Percentiles rank a stretch among this genome's conserved stretches.
phyloP scores from a whole-genome alignment of 2,329 filamentous ascomycete species.

The Gnomoniopsis smithogilvyi region DNA sequence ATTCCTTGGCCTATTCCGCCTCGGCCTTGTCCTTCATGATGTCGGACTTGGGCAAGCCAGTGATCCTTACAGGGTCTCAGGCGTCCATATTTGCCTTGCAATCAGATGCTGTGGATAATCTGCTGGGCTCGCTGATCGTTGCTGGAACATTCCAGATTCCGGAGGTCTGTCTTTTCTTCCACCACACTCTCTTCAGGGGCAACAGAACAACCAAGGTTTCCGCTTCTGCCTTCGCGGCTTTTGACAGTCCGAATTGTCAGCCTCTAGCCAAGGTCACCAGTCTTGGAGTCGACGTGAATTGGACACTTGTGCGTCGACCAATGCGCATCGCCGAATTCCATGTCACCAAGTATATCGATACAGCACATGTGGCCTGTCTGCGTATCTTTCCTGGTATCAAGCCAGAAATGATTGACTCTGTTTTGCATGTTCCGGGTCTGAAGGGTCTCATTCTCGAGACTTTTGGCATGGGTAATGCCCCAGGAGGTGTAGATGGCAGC shows the following conservation, averaged over 20 bases:
- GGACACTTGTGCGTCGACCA: slow-evolving; percentile 73
- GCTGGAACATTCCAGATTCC: slow-evolving; percentile 91
- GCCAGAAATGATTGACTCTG: slow-evolving; percentile 87
- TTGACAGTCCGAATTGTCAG: slow-evolving; percentile 81
- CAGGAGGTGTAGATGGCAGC: slow-evolving; percentile 74
- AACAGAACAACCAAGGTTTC: slow-evolving; percentile 88
- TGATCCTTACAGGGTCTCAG: slow-evolving; percentile 79
- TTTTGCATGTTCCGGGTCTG: slow-evolving; percentile 72
- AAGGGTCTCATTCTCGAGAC: slow-evolving; percentile 85
- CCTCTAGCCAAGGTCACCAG: slow-evolving; percentile 80
- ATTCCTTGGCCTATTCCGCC: slow-evolving; percentile 84
- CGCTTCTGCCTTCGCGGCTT: slow-evolving; percentile 81
- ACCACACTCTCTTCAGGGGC: slow-evolving; percentile 83
- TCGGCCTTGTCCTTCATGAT: slow-evolving; percentile 94
- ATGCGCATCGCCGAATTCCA: slow-evolving; percentile 71
- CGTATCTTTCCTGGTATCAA: slow-evolving; percentile 91
- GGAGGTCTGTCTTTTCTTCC: slow-evolving; percentile 92
- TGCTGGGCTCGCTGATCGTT: slow-evolving; percentile 83
- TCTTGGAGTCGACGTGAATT: slow-evolving; percentile 76
- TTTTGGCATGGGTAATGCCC: slow-evolving; percentile 86
- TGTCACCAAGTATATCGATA: slow-evolving; percentile 74
- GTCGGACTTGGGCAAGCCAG: slow-evolving; percentile 83
- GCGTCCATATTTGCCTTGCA: slow-evolving; percentile 88
- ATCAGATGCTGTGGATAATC: slow-evolving; percentile 87
- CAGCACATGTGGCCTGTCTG: slow-evolving; percentile 83